Evolutionary conservation across 306 rosid genomes (phyloP).

Genomic region (Fragaria ananassa): DNA sequence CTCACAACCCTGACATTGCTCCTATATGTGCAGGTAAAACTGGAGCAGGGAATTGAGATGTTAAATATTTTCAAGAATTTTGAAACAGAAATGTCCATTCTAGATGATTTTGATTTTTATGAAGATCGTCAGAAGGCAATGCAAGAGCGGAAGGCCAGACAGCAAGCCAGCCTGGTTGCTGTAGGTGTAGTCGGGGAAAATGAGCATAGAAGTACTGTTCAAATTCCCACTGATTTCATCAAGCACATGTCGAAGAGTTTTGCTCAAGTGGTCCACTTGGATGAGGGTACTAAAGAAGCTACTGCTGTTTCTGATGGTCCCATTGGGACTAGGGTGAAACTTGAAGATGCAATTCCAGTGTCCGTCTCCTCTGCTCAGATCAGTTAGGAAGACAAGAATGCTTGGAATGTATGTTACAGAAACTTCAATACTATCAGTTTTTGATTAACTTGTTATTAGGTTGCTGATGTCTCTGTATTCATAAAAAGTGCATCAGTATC

Average conservation of each 20-base stretch:
- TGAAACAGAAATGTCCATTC: conserved; percentile 68
- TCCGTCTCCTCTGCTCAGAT: conserved; percentile 53
- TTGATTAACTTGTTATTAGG: conserved; percentile 33
- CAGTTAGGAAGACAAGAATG: conserved; percentile 35
- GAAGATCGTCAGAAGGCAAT: conserved; percentile 83
- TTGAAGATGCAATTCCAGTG: conserved; percentile 51
- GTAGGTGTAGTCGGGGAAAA: conserved; percentile 55
- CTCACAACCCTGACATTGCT: conserved; percentile 7
- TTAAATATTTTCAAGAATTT: conserved; percentile 65
- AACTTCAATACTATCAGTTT: conserved; percentile 33
- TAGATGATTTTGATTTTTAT: conserved; percentile 78
- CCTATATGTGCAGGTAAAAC: conserved; percentile 51
- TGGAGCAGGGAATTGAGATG: conserved; percentile 76
- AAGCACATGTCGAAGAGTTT: conserved; percentile 84
- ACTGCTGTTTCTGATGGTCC: conserved; percentile 39
- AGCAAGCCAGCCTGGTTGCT: conserved; percentile 49
- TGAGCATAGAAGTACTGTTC: conserved; percentile 49
- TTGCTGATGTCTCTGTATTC: conserved; percentile 38
- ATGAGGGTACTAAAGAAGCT: conserved; percentile 52
- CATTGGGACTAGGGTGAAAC: conserved; percentile 37
- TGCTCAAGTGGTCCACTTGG: conserved; percentile 70
- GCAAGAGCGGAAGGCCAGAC: conserved; percentile 77
- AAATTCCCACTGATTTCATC: conserved; percentile 50
- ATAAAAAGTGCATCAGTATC: conserved; percentile 22
- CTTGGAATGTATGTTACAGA: conserved; percentile 26